A percentile compares a stretch with the other conserved stretches of the same genome.
Evolutionary conservation across 257 asterid species (phyloP).

Genomic region (Craterostigma plantagineum): DNA sequence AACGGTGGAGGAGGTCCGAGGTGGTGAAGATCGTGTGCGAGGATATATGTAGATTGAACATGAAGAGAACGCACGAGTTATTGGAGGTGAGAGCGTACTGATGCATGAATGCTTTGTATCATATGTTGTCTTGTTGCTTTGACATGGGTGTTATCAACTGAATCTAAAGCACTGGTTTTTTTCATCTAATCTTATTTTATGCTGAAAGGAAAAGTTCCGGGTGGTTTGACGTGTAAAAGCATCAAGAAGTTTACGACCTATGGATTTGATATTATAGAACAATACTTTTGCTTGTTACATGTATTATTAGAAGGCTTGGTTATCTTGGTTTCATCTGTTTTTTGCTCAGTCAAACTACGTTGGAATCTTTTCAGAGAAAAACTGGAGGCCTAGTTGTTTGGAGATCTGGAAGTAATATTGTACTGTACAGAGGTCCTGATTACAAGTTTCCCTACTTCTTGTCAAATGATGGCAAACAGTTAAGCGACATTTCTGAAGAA

Average conservation of each 20-base stretch:
- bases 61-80: constrained; percentile 92
- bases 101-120: not conserved
- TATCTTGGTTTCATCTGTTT: constrained; percentile 2
- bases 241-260: too few relatives aligned
- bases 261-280: too few relatives aligned
- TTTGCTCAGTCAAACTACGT: constrained; percentile 8
- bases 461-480: constrained; percentile 13
- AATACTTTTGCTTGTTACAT: not conserved
- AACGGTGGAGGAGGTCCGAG: constrained; percentile 82
- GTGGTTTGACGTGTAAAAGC: too few relatives aligned
- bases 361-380: constrained; percentile 47
- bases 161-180: too few relatives aligned
- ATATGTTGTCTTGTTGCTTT: not conserved
- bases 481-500: constrained; percentile 21
- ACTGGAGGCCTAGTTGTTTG: constrained; percentile 94
- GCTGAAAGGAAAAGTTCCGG: too few relatives aligned
- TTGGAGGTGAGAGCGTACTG: constrained; percentile 45
- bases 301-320: constrained; percentile 1
- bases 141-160: too few relatives aligned
- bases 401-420: constrained; percentile 88
- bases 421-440: constrained; percentile 72
- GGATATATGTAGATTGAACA: constrained; percentile 74
- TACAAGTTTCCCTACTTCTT: constrained; percentile 88
- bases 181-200: too few relatives aligned
- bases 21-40: constrained; percentile 69